Evolutionary conservation across 768 basidiomycete genomes (phyloP), one percentile per base, ranked within the genome.

Genomic region (Phlebiopsis flavidoalba): DNA sequence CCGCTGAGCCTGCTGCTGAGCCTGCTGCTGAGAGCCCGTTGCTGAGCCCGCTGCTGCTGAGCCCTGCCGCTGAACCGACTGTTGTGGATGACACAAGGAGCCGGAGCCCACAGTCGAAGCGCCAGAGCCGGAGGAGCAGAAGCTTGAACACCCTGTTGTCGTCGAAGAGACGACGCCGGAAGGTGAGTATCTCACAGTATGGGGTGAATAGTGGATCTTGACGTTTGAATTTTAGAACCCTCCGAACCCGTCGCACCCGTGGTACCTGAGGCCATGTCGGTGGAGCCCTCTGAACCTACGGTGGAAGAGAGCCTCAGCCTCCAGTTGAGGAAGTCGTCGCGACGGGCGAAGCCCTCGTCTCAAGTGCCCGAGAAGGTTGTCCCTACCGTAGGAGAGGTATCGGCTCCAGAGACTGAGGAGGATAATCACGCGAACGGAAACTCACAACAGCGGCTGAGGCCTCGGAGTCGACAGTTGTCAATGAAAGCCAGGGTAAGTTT

Each of bases 11-110:
- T 8, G 48, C 31, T 21, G 64, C 58, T 33, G 53, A 26, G 31
- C 24, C 56, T 40, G 50, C 52, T 49, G 60, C 56, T 35, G 24
- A 19, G 60, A 48, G 48, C 48, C 51, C 47, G 49, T 33, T n/a
- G 47, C 11, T 7, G 59, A 19, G 21, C 36, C 47, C 31, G 19
- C 22, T 35, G 45, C 35, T 51, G 31, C 31, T 11, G 58, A 59
- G 48, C 35, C 52, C 26, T 14, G 31, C 10, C 11, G 36, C 53
- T 11, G n/a, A n/a, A 24, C 10, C 21, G 4, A 8, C 36, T 3
- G 40, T 43, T 12, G 12, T 17, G 17, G 40, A 43, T n/a, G n/a
- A n/a, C n/a, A n/a, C 40, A 17, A 43, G 40, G 52, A 35, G 52
- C 52, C 52, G 35, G 52, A 53, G 52, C 1, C 35, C 31, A 33